Base-by-base conservation (phyloP, 768 basidiomycete species). In the Lactarius tabidus region DNA sequence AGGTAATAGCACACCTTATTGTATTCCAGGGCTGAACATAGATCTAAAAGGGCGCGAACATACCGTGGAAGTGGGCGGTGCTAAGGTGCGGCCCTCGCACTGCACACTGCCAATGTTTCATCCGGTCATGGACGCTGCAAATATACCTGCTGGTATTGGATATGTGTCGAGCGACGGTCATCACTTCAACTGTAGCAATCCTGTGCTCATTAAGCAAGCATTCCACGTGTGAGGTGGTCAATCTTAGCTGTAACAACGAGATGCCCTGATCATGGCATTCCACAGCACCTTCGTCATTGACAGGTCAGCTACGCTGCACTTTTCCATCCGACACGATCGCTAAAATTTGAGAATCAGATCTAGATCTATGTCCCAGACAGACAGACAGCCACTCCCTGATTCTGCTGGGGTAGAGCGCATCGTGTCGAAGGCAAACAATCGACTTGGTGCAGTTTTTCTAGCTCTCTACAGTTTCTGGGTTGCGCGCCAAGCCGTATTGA, bases 91-190 rank as follows among this genome's bases (percentile, higher is more conserved):
- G 63, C 82, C 83, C 12, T 86, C 82, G 7, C 83, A 78, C 65
- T 87, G 85, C 70, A 77, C 75, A 6, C 71, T 85, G 6, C 80
- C 84, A 0, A 74, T 83, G 48, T 82, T 86, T 73, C 85, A 86
- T 69, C 71, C 75, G 0, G 75, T 76, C 0, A 66, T 71, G 56
- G 71, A 74, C 15, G 71, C 73, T 5, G 73, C 70, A 23, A 66
- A 73, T 7, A 67, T 72, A 5, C 65, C 70, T 6, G 77, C 75
- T 2, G 33, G 33, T 8, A 17, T 74, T 3, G 80, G 84, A 8
- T 81, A 86, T 66, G 66, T 84, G 38, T 85, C 85, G 1, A 75
- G 75, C 33, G 85, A 86, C 58, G 85, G 85, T 0, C 85, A 86
- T 70, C 70, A 76, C 12, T 86, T 84, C 62, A 26, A 70, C 1